Conservation (phyloP, 768 basidiomycete species). For the Tricholoma sp. region DNA sequence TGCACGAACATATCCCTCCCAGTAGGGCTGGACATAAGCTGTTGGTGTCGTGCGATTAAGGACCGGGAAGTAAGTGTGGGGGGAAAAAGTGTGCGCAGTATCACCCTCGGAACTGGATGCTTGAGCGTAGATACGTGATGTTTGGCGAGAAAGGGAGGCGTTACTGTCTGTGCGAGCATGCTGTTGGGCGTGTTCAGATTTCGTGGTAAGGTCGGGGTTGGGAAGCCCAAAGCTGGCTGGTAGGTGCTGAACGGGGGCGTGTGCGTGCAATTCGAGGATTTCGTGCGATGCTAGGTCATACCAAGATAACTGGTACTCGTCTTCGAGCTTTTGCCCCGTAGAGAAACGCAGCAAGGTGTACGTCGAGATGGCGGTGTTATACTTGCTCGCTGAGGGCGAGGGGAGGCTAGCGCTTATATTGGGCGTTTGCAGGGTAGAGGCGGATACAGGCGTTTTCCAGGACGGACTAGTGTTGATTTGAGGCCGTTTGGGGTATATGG, state of each 20-base stretch:
- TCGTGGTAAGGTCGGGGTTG: neutral
- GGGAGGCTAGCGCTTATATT: neutral
- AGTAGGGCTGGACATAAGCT: slow-evolving; percentile 52
- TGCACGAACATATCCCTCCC: slow-evolving; percentile 48
- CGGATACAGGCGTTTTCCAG: slow-evolving; percentile 1
- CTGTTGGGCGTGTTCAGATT: neutral
- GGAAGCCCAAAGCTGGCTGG: neutral
- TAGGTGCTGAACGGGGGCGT: slow-evolving; percentile 5
- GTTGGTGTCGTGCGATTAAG: slow-evolving; percentile 28
- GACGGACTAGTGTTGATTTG: neutral
- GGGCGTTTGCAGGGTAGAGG: neutral
- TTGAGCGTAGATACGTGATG: neutral
- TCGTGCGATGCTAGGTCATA: slow-evolving; percentile 60
- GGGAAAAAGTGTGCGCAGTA: neutral
- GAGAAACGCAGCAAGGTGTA: slow-evolving; percentile 61
- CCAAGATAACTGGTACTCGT: slow-evolving; percentile 51
- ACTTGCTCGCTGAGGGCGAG: slow-evolving; percentile 4
- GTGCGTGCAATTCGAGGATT: slow-evolving; percentile 61
- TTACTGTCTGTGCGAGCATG: slow-evolving; percentile 7
- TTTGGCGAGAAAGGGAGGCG: slow-evolving; percentile 6
- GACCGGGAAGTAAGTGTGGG: slow-evolving; percentile 1
- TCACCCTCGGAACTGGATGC: neutral
- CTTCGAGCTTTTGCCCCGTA: slow-evolving; percentile 67
- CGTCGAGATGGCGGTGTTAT: slow-evolving; percentile 1
- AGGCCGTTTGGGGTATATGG: slow-evolving; percentile 1